Evolutionary conservation across 2,329 filamentous ascomycete genomes (phyloP), one percentile per base, ranked within the genome.

Genomic region (Acephala macrosclerotiorum): DNA sequence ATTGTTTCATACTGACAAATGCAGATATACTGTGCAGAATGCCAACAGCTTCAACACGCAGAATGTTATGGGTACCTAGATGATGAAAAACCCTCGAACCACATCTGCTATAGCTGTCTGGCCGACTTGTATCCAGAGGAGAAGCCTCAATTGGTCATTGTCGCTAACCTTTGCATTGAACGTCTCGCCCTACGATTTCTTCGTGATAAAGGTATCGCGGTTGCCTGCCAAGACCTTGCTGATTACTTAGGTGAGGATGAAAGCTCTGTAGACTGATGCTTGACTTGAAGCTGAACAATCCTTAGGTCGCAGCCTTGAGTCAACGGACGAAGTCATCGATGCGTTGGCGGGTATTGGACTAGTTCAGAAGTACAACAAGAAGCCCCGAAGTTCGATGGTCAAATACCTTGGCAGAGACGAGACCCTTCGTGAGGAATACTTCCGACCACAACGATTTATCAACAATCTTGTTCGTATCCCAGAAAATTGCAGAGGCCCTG

Each of bases 41-140:
- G 72, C 58, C 22, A 51, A 5, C 61, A 65, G 11, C 66, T 38
- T 20, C 64, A 63, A n/a, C 72, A 74, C 47, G 40, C 57, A 40
- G 62, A 64, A 45, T 74, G 72, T 42, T 73, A 74, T 63, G 72
- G 71, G 12, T 72, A 71, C 56, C 53, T 66, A n/a, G 59, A 66
- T 38, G 22, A 33, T 18, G 55, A 58, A 2, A 20, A 40, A 25
- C 25, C 11, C 25, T 42, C 45, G 9, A n/a, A 26, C 8, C 35
- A 51, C 11, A 20, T 61, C 12, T 61, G 59, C 38, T 61, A 61
- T 22, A 53, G 8, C 20, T 61, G 59, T 29, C 26, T 61, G 12
- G 8, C 42, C 3, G n/a, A 20, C 8, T 33, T 47, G n/a, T 60
- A 35, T 36, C 40, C 40, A 51, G 40, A 49, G 8, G 22, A 60